Percentiles rank a stretch among this genome's conserved stretches.
These are phyloP conservation scores for Nepenthes alata DNA, from an alignment of 179 eudicot species.

Conservation along the genomic window DNA sequence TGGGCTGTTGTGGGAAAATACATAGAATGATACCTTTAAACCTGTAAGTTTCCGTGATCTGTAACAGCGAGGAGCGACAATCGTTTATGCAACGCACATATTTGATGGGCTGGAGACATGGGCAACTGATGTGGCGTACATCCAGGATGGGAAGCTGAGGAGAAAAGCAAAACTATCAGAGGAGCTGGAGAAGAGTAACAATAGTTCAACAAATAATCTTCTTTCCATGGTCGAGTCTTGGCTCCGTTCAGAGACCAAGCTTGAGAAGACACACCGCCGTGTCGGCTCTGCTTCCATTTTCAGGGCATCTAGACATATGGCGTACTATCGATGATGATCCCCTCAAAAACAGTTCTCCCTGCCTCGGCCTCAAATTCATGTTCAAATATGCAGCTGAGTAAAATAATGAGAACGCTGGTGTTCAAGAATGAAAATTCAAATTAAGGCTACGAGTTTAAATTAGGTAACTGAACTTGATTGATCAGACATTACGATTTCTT, in stretches of 20 bases:
- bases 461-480: no score
- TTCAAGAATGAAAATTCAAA: no score
- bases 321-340: conserved; percentile 56
- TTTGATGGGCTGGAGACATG: conserved; percentile 94
- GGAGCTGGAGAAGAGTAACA: conserved; percentile 42
- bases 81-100: conserved; percentile 90
- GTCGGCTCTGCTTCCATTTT: conserved; percentile 53
- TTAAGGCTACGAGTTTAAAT: no score
- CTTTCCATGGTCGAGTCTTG: conserved; percentile 89
- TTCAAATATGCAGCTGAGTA: no score
- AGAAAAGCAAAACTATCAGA: conserved; percentile 60
- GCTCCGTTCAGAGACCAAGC: conserved; percentile 75
- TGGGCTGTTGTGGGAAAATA: no score
- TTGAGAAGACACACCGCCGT: conserved; percentile 56
- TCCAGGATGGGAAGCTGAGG: conserved; percentile 70
- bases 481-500: no score
- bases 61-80: conserved; percentile 83
- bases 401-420: no score
- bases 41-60: no score
- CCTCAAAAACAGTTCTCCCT: no score
- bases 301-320: conserved; percentile 85
- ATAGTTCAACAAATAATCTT: conserved; percentile 49
- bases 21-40: no score
- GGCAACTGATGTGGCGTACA: conserved; percentile 92
- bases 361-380: no score